Conservation (phyloP, 75 land plant species). For the Larix kaempferi region DNA sequence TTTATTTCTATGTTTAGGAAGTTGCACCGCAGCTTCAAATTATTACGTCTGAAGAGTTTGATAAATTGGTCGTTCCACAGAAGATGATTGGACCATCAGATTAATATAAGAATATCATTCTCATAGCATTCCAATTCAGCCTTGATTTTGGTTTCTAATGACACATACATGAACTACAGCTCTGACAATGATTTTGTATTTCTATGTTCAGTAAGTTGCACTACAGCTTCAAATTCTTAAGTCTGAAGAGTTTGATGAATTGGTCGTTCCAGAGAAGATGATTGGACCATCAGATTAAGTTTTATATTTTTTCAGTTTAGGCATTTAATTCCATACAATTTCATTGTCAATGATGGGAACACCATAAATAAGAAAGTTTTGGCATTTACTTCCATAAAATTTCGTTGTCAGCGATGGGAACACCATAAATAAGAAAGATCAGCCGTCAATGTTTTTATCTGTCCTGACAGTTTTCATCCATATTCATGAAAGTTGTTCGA, state of each 20-base stretch:
- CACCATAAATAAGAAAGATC: not conserved
- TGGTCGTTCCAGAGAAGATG: slow-evolving; percentile 94
- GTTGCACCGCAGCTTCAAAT: slow-evolving; percentile 71
- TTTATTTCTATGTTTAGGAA: slow-evolving; percentile 43
- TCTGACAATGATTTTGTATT: not conserved
- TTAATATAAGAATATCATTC: slow-evolving; percentile 2
- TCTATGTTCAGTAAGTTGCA: slow-evolving; percentile 66
- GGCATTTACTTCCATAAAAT: not conserved
- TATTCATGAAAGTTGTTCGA: not conserved
- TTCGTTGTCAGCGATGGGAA: not conserved
- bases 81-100: slow-evolving; percentile 92
- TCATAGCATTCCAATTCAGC: not conserved
- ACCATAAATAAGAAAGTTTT: not conserved
- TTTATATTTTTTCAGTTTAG: not conserved
- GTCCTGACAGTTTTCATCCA: not conserved
- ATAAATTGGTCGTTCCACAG: slow-evolving; percentile 78
- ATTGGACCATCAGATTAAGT: slow-evolving; percentile 68
- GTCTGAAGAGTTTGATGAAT: slow-evolving; percentile 66
- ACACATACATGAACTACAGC: not conserved
- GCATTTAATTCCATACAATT: not conserved
- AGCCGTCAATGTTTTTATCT: not conserved
- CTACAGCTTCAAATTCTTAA: slow-evolving; percentile 65
- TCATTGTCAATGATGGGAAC: not conserved
- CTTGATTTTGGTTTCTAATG: not conserved
- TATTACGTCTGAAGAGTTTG: slow-evolving; percentile 69